Conservation (phyloP, 805 yeast species). For the Priceomyces carsonii region DNA sequence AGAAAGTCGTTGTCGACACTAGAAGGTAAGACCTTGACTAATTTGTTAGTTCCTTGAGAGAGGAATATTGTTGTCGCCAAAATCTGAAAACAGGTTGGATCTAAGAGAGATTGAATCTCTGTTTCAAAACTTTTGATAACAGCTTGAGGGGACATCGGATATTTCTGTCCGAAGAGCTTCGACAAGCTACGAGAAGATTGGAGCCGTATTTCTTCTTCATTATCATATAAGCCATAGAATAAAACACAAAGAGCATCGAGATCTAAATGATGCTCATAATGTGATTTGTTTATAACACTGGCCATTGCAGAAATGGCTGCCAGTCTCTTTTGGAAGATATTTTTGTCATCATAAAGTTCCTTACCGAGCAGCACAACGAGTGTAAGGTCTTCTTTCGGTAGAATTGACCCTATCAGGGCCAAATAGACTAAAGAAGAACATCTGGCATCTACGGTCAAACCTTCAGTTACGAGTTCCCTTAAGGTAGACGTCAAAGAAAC, state of each 20-base stretch:
- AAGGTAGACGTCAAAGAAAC: too few relatives aligned
- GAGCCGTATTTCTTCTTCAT: constrained; percentile 60
- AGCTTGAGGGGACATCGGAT: not conserved
- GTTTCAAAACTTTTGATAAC: too few relatives aligned
- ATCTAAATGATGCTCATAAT: not conserved
- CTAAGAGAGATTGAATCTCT: too few relatives aligned
- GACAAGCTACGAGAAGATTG: constrained; percentile 46
- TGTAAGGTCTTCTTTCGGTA: not conserved
- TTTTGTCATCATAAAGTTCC: not conserved
- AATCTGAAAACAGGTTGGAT: too few relatives aligned
- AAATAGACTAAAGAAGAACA: not conserved
- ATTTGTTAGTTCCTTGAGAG: too few relatives aligned
- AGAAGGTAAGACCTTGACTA: too few relatives aligned
- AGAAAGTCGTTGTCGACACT: not conserved
- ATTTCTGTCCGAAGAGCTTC: constrained; percentile 20
- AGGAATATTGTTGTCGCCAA: too few relatives aligned
- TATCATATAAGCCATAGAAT: constrained; percentile 55
- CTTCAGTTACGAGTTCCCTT: too few relatives aligned
- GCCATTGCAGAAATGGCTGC: constrained; percentile 1
- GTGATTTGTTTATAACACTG: not conserved
- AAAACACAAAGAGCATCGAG: constrained; percentile 23
- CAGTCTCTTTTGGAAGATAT: not conserved
- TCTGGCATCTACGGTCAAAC: not conserved
- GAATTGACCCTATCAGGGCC: not conserved
- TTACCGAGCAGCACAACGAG: not conserved